Evolutionary conservation across 192 early-diverging fungal species (phyloP), one percentile per base, ranked within the genome.

Genomic region (Chytriomyces sp.): DNA sequence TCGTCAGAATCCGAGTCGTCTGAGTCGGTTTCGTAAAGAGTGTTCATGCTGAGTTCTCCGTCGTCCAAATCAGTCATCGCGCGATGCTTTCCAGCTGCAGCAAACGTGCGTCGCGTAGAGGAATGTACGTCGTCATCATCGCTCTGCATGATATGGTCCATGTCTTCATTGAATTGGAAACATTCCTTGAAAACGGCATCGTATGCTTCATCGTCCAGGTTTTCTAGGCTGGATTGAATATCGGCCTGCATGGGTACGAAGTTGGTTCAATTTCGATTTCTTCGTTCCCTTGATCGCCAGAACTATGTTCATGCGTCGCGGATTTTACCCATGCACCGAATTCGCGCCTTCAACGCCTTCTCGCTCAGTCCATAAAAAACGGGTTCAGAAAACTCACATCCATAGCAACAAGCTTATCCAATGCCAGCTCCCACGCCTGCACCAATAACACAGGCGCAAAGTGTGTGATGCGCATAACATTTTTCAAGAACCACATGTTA

Each of bases 221-320:
- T 94, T 39, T 96, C 94, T 31, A 96, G 63, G 57, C 93, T 93
- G 2, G 91, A 86, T 72, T 98, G 96, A 61, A 98, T 93, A 64
- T 94, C 94, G 12, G 89, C 83, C 91, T 92, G 34, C 44, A 22
- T 19, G 22, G 2, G 22, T 10, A 44, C 7, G 19, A 44, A 44
- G 19, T 10, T 44, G 19, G 19, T 44, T 10, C 41, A 44, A 44
- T 44, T 44, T 44, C 19, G n/a, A n/a, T n/a, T n/a, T n/a, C n/a
- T n/a, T n/a, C n/a, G n/a, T n/a, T n/a, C n/a, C n/a, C n/a, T n/a
- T n/a, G n/a, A n/a, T n/a, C n/a, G n/a, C n/a, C n/a, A n/a, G n/a
- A n/a, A n/a, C n/a, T n/a, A n/a, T n/a, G n/a, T n/a, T n/a, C n/a
- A n/a, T n/a, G n/a, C n/a, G n/a, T n/a, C n/a, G n/a, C n/a, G n/a